Evolutionary conservation across 192 early-diverging fungal species (phyloP).

Genomic region (Coemansia sp.): DNA sequence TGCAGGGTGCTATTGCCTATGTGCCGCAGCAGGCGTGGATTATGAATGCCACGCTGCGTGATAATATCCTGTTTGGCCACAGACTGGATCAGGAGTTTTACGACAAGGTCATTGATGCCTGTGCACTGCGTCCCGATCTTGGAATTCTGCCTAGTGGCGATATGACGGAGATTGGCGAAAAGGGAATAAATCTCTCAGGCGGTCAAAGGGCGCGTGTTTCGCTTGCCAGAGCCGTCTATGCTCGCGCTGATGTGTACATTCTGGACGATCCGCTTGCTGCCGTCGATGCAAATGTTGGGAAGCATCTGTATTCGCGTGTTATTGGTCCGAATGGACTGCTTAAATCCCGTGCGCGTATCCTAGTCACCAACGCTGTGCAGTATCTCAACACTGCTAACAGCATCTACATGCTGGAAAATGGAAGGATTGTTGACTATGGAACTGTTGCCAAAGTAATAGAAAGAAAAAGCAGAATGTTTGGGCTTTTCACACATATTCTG

Average conservation of each 20-base stretch:
- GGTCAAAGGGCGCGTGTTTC: conserved; percentile 13
- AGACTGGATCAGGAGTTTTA: conserved; percentile 56
- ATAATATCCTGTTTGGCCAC: conserved; percentile 69
- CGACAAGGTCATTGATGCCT: conserved; percentile 57
- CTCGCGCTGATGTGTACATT: conserved; percentile 63
- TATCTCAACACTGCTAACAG: conserved; percentile 50
- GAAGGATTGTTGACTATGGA: conserved; percentile 3
- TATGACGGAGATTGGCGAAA: conserved; percentile 24
- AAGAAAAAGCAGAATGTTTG: conserved; percentile 60
- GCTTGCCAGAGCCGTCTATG: conserved; percentile 58
- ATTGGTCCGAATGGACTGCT: conserved; percentile 52
- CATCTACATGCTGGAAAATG: conserved; percentile 46
- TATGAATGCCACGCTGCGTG: conserved; percentile 61
- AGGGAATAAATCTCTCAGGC: conserved; percentile 23
- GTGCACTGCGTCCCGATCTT: conserved; percentile 58
- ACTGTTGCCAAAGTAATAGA: conserved; percentile 66
- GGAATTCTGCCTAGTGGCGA: conserved; percentile 58
- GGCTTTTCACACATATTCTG: conserved; percentile 30
- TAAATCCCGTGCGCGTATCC: conserved; percentile 49
- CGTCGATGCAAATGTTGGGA: conserved; percentile 62
- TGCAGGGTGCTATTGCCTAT: conserved; percentile 53
- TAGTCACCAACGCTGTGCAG: conserved; percentile 59
- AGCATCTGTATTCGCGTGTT: conserved; percentile 58
- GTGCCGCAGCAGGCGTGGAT: conserved; percentile 68
- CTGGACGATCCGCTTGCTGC: conserved; percentile 74